Evolutionary conservation across 163 green algal species (phyloP), one percentile per base, ranked within the genome.

Genomic region (Coccomyxa subellipsoidea): DNA sequence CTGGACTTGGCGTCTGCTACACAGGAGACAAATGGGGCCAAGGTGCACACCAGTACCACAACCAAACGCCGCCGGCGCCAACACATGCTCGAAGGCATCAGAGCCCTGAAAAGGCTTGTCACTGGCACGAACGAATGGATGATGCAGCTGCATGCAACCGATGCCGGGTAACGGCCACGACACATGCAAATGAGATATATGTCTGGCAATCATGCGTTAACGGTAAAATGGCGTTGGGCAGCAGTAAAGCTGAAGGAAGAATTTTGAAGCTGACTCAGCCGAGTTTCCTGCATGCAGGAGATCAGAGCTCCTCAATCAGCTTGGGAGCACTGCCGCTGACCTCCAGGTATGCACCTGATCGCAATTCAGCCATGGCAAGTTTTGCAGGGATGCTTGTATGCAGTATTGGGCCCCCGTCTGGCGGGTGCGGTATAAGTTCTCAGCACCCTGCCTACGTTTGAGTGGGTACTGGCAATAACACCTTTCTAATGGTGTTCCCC

Each of bases 281-380:
- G 23, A 27, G 5, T 59, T 59, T n/a, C n/a, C n/a, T n/a, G 47
- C 15, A 23, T 73, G 66, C 66, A 73, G 66, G 66, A 18, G 66
- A n/a, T 34, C 66, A 34, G 66, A 73, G 7, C 66, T 73, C 21
- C n/a, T 36, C 4, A 34, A 36, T 32, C 66, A 73, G n/a, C n/a
- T 73, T 32, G 66, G n/a, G 4, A 34, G 29, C n/a, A 73, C 66
- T 36, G 66, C 66, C 4, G 66, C 66, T 36, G 66, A 73, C 32
- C 66, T 73, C 29, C 66, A 73, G 66, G 66, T 73, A 34, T 36
- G 66, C 66, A n/a, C n/a, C n/a, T n/a, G n/a, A n/a, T n/a, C n/a
- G n/a, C n/a, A n/a, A n/a, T n/a, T n/a, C n/a, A n/a, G n/a, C n/a
- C n/a, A n/a, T n/a, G n/a, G n/a, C n/a, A n/a, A n/a, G n/a, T n/a